Percentiles rank a stretch among this genome's conserved stretches.
Evolutionary conservation across 2,329 filamentous ascomycete genomes (phyloP).

Genomic region (Fusarium drepaniforme): DNA sequence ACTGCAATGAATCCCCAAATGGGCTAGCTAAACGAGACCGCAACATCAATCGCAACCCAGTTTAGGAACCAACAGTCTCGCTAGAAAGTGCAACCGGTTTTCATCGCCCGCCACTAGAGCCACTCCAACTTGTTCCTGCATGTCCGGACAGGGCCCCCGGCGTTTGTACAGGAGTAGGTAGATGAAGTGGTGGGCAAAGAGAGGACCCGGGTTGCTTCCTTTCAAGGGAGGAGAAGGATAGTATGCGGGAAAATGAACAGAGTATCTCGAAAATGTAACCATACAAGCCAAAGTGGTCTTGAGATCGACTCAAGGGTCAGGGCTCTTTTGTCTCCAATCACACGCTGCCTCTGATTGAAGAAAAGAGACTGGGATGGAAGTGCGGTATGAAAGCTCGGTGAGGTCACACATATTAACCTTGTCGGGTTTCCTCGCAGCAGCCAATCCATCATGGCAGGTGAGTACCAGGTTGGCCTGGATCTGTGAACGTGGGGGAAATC

Average conservation of each 20-base stretch:
- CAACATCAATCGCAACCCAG: background rate
- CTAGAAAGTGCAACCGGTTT: slow-evolving; percentile 11
- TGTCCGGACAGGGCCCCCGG: slow-evolving; percentile 17
- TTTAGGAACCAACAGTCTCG: background rate
- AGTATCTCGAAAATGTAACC: background rate
- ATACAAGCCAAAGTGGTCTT: background rate
- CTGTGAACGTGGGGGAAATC: slow-evolving; percentile 9
- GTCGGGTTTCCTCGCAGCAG: background rate
- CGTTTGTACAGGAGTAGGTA: background rate
- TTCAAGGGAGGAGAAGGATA: background rate
- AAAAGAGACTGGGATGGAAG: background rate
- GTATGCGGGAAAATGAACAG: background rate
- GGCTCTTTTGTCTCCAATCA: background rate
- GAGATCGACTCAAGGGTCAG: background rate
- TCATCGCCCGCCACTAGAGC: slow-evolving; percentile 8
- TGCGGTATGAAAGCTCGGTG: background rate
- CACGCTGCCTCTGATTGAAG: background rate
- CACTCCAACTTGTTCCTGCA: slow-evolving; percentile 36
- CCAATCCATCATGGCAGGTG: background rate
- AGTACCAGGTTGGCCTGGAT: slow-evolving; percentile 1
- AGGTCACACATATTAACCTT: background rate
- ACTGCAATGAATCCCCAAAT: background rate
- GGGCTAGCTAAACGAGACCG: background rate
- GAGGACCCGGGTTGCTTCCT: slow-evolving; percentile 3
- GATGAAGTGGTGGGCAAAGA: background rate